Evolutionary conservation across 305 asterid species (phyloP).

Genomic region (Vinca major): DNA sequence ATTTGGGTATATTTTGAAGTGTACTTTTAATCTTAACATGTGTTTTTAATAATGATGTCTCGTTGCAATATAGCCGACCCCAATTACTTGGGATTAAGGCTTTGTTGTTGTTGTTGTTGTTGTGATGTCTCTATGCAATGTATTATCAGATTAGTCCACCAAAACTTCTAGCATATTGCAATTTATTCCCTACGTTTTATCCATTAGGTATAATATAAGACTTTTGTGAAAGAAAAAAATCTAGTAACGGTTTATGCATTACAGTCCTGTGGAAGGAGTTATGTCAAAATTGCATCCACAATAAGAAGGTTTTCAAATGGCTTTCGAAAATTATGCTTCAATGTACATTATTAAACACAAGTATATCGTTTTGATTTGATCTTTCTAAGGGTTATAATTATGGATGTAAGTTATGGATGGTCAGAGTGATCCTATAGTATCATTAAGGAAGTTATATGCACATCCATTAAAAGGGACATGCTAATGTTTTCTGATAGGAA

Average conservation of each 20-base stretch:
- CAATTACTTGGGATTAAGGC: too few relatives aligned
- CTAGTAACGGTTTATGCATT: background rate
- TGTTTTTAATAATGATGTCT: background rate
- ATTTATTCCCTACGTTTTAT: background rate
- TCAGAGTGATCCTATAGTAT: background rate
- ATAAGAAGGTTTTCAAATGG: background rate
- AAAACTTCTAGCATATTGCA: background rate
- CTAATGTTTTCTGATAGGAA: background rate
- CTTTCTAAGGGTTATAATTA: background rate
- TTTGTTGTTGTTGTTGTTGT: too few relatives aligned
- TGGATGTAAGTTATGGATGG: background rate
- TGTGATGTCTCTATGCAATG: too few relatives aligned
- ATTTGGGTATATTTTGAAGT: background rate
- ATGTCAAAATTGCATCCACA: background rate
- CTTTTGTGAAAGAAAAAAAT: background rate
- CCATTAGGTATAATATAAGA: background rate
- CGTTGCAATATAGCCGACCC: too few relatives aligned
- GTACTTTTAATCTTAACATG: background rate
- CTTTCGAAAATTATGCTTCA: constrained; percentile 1
- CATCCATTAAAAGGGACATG: background rate
- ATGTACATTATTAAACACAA: background rate
- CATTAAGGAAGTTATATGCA: background rate
- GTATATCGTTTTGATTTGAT: background rate
- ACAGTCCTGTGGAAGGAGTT: background rate
- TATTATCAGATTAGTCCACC: background rate